phyloP scores from a whole-genome alignment of 495 filamentous ascomycete species.

The Aspergillus biplanus region DNA sequence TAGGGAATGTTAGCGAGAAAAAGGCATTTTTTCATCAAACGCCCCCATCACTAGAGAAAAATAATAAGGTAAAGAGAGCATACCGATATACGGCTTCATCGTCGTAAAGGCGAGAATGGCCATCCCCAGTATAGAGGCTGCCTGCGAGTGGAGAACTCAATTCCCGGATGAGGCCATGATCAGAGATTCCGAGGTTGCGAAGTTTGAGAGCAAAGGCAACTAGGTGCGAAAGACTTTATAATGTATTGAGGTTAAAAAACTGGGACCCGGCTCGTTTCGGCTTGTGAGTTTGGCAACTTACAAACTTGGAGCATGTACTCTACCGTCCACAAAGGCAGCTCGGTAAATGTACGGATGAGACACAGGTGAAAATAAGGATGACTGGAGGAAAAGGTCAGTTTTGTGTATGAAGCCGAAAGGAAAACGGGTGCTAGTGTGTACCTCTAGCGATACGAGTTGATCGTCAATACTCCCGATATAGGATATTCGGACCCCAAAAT shows the following conservation, averaged over 20 bases:
- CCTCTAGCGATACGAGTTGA: constrained; percentile 90
- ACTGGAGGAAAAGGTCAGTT: constrained; percentile 47
- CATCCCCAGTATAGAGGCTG: constrained; percentile 88
- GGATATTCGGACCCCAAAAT: constrained; percentile 78
- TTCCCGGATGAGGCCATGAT: constrained; percentile 92
- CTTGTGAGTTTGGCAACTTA: constrained; percentile 35
- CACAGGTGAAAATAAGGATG: constrained; percentile 79
- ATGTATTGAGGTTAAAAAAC: constrained; percentile 12
- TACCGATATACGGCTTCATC: constrained; percentile 87
- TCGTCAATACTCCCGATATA: constrained; percentile 95
- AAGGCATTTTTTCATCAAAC: background rate
- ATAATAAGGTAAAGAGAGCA: constrained; percentile 27
- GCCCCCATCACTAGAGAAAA: background rate
- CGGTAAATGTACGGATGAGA: constrained; percentile 91
- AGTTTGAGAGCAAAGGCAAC: constrained; percentile 93
- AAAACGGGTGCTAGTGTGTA: constrained; percentile 33
- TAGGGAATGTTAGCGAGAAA: constrained; percentile 35
- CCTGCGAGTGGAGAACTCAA: constrained; percentile 86
- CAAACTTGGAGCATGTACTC: constrained; percentile 92
- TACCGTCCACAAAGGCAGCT: constrained; percentile 91
- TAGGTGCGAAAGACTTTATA: constrained; percentile 74
- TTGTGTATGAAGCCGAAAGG: constrained; percentile 22
- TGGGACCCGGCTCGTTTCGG: background rate
- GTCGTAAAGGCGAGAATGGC: constrained; percentile 91
- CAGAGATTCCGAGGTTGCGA: constrained; percentile 86